Percentiles rank a stretch among this genome's conserved stretches.
Evolutionary conservation across 805 yeast species (phyloP).

Genomic region (Yarrowia sp.): DNA sequence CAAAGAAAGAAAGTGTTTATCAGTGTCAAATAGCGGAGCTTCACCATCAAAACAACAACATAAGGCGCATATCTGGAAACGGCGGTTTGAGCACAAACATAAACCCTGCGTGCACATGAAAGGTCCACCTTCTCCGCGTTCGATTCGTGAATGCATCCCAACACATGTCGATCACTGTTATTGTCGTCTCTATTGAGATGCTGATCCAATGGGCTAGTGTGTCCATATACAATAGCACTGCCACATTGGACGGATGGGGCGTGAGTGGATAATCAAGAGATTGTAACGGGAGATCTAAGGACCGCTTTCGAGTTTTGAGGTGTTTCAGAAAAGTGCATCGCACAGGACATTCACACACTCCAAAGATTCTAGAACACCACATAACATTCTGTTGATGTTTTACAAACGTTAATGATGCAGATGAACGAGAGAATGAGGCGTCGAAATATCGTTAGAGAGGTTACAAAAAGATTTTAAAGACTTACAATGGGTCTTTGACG

Average conservation of each 20-base stretch:
- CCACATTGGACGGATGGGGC: background rate
- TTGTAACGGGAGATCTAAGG: no score
- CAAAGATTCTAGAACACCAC: conserved; percentile 23
- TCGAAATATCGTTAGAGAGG: no score
- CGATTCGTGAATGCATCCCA: conserved; percentile 17
- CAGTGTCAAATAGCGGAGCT: background rate
- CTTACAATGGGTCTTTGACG: no score
- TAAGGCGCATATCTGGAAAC: background rate
- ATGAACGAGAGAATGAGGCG: no score
- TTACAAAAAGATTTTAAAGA: no score
- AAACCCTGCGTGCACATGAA: conserved; percentile 7
- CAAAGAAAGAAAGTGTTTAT: background rate
- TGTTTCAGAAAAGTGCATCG: no score
- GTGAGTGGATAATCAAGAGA: background rate
- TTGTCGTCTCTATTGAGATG: background rate
- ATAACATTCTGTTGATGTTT: conserved; percentile 19
- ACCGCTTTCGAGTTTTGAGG: no score
- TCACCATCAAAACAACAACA: background rate
- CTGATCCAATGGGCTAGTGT: conserved; percentile 23
- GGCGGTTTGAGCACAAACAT: background rate
- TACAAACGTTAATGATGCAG: conserved; percentile 2
- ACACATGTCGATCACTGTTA: conserved; percentile 9
- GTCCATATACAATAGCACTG: background rate
- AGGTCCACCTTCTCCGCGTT: background rate
- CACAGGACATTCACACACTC: background rate